phyloP scores from a whole-genome alignment of 2,329 filamentous ascomycete genomes.

The Clarireedia homoeocarpa region DNA sequence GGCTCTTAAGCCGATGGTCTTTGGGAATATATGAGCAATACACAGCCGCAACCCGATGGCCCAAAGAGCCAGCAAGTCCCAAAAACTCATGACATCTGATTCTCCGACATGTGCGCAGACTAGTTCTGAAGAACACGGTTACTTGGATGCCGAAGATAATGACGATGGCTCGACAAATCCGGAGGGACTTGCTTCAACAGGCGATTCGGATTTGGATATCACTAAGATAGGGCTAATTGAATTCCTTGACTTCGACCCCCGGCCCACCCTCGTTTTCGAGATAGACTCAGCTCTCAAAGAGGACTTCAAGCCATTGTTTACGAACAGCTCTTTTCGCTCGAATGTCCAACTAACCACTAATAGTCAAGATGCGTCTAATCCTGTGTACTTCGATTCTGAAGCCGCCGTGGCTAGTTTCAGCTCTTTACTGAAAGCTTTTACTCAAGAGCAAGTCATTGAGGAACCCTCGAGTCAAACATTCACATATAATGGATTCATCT shows the following conservation, averaged over 20 bases:
- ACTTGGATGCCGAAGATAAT: background rate
- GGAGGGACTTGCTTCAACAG: background rate
- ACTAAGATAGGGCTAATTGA: conserved; percentile 34
- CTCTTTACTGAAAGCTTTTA: background rate
- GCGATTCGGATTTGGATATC: background rate
- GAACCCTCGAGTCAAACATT: background rate
- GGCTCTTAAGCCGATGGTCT: background rate
- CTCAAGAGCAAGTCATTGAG: background rate
- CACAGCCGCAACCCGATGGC: background rate
- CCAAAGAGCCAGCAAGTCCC: background rate
- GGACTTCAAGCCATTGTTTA: conserved; percentile 49
- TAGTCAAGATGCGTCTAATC: background rate
- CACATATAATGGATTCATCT: conserved; percentile 1
- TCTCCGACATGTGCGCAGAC: background rate
- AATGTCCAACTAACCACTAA: background rate
- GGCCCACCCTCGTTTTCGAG: conserved; percentile 68
- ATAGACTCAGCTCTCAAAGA: conserved; percentile 27
- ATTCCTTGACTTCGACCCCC: conserved; percentile 63
- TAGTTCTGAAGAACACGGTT: background rate
- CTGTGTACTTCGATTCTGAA: background rate
- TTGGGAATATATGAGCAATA: background rate
- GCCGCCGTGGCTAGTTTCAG: background rate
- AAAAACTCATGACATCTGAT: conserved; percentile 8
- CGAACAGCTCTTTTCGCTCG: conserved; percentile 40
- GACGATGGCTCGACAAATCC: background rate